A percentile compares a stretch with the other conserved stretches of the same genome.
These are phyloP conservation scores for Sambucus nigra DNA, from an alignment of 129 eudicot genomes.

Conservation along the genomic window DNA sequence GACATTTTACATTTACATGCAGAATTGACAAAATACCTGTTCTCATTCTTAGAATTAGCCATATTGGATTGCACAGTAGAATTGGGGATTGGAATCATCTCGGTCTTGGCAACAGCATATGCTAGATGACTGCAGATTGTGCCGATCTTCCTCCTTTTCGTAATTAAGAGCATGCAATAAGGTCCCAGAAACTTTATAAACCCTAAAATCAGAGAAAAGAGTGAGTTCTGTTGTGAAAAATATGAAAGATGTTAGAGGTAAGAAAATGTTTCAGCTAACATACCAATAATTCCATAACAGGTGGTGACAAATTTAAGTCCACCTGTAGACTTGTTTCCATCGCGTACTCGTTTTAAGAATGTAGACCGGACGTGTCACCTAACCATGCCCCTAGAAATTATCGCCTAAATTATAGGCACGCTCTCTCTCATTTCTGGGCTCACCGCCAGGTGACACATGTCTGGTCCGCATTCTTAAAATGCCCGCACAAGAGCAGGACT, in stretches of 20 bases:
- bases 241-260: neutral
- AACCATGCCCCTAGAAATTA: no score
- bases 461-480: no score
- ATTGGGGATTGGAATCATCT: slow-evolving; percentile 70
- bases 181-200: slow-evolving; percentile 95
- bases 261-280: slow-evolving; percentile 15
- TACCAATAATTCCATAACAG: slow-evolving; percentile 95
- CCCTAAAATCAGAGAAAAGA: slow-evolving; percentile 38
- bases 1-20: slow-evolving; percentile 50
- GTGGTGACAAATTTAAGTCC: slow-evolving; percentile 75
- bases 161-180: slow-evolving; percentile 80
- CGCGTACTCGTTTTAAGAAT: slow-evolving; percentile 56
- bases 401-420: no score
- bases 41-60: slow-evolving; percentile 80
- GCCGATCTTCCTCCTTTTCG: slow-evolving; percentile 87
- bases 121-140: slow-evolving; percentile 79
- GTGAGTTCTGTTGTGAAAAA: slow-evolving; percentile 11
- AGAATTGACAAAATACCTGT: slow-evolving; percentile 89
- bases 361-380: no score
- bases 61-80: slow-evolving; percentile 53
- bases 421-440: no score
- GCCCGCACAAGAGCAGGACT: no score
- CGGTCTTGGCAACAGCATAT: slow-evolving; percentile 65
- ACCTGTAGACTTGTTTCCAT: slow-evolving; percentile 78
- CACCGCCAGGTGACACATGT: no score